phyloP scores from a whole-genome alignment of 805 yeast species.

The Starmera amethionina region DNA sequence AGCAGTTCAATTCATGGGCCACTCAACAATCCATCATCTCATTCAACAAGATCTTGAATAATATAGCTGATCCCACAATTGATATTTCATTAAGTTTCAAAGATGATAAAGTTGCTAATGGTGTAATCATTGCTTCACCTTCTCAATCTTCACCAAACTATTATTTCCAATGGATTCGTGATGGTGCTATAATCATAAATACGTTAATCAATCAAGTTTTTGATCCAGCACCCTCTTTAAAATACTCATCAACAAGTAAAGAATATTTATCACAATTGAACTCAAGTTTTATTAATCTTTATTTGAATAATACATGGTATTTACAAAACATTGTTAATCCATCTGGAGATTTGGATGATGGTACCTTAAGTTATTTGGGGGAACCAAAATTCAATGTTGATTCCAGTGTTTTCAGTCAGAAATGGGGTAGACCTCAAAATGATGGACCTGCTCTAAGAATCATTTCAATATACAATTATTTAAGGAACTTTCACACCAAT shows the following conservation, averaged over 20 bases:
- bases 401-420: constrained; percentile 47
- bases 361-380: constrained; percentile 53
- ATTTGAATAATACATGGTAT: constrained; percentile 44
- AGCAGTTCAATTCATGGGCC: constrained; percentile 34
- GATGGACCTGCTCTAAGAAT: constrained; percentile 89
- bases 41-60: constrained; percentile 32
- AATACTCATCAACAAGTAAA: constrained; percentile 11
- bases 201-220: constrained; percentile 48
- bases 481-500: constrained; percentile 31
- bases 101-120: constrained; percentile 37
- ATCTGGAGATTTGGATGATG: constrained; percentile 46
- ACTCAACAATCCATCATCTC: constrained; percentile 29
- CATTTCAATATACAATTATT: constrained; percentile 49
- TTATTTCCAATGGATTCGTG: constrained; percentile 86
- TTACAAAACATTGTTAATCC: constrained; percentile 63
- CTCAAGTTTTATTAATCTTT: constrained; percentile 35
- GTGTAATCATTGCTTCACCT: constrained; percentile 82
- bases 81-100: constrained; percentile 13
- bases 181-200: constrained; percentile 71
- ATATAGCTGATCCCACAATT: constrained; percentile 34
- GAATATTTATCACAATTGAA: constrained; percentile 13
- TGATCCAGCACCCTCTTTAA: constrained; percentile 20
- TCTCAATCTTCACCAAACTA: constrained; percentile 66
- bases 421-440: constrained; percentile 94
- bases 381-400: constrained; percentile 82